These are phyloP conservation scores for Claviceps pusilla DNA, from an alignment of 2,329 filamentous ascomycete species.

Conservation along the genomic window DNA sequence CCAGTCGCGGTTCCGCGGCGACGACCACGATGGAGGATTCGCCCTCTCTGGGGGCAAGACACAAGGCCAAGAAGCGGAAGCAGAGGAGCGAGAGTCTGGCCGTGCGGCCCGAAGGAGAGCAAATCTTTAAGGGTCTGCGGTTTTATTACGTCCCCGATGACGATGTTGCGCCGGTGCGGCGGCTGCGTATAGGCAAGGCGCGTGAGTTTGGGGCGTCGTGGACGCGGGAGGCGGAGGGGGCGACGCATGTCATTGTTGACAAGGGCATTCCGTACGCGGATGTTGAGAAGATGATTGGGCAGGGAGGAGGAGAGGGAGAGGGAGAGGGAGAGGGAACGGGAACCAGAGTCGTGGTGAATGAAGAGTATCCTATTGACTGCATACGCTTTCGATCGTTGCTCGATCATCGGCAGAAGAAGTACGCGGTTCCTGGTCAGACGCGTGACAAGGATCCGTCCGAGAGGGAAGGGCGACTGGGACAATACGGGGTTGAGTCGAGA, in stretches of 20 bases:
- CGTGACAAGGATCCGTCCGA: slow-evolving; percentile 1
- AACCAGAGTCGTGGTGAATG: slow-evolving; percentile 42
- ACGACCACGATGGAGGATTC: slow-evolving; percentile 5
- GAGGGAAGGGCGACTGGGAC: not conserved
- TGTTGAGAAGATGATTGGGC: slow-evolving; percentile 34
- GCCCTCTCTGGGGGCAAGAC: slow-evolving; percentile 11
- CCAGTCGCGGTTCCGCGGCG: not conserved
- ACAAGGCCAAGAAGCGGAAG: slow-evolving; percentile 30
- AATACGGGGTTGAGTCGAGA: not conserved
- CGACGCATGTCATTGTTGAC: slow-evolving; percentile 74
- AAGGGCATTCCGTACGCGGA: slow-evolving; percentile 48
- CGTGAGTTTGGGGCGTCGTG: slow-evolving; percentile 62
- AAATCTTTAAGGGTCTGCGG: slow-evolving; percentile 44
- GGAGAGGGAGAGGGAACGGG: not conserved
- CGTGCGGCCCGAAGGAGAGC: slow-evolving; percentile 33
- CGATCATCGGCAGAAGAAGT: slow-evolving; percentile 43
- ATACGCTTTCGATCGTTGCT: slow-evolving; percentile 42
- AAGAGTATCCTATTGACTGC: slow-evolving; percentile 55
- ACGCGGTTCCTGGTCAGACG: slow-evolving; percentile 39
- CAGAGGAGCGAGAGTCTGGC: slow-evolving; percentile 21
- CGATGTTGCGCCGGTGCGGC: slow-evolving; percentile 51
- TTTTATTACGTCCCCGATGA: slow-evolving; percentile 75
- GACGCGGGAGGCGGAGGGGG: slow-evolving; percentile 39
- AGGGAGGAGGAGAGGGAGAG: slow-evolving; percentile 1
- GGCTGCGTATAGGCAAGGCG: slow-evolving; percentile 58